phyloP scores from a whole-genome alignment of 2,329 filamentous ascomycete species.

The Penicillium sp. region DNA sequence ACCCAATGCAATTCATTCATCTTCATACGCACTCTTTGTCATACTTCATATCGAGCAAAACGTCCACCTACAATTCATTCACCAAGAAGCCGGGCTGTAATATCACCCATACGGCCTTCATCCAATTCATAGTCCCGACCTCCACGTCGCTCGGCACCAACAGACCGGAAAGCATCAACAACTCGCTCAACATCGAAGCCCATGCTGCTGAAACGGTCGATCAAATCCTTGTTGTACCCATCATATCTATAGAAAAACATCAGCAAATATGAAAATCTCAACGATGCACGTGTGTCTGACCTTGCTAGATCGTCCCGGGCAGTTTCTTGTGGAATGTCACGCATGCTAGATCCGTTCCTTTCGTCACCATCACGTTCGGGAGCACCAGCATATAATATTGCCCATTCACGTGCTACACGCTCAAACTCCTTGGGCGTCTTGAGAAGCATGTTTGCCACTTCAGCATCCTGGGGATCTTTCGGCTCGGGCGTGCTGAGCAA shows the following conservation, averaged over 20 bases:
- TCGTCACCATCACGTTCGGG: constrained; percentile 56
- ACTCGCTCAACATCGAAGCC: constrained; percentile 86
- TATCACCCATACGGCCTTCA: constrained; percentile 83
- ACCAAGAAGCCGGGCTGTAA: constrained; percentile 78
- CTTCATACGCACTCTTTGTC: background rate
- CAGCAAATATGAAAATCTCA: constrained; percentile 24
- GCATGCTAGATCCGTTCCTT: constrained; percentile 51
- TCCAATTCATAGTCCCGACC: constrained; percentile 83
- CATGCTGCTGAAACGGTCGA: constrained; percentile 84
- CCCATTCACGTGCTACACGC: constrained; percentile 83
- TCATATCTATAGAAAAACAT: constrained; percentile 59
- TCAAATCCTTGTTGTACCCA: constrained; percentile 79
- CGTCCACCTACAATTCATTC: constrained; percentile 46
- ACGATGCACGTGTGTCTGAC: constrained; percentile 36
- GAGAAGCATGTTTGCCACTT: constrained; percentile 87
- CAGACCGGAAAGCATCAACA: constrained; percentile 74
- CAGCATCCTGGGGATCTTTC: constrained; percentile 93
- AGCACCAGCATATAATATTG: constrained; percentile 75
- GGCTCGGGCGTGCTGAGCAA: constrained; percentile 91
- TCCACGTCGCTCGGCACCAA: constrained; percentile 73
- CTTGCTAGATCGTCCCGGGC: constrained; percentile 54
- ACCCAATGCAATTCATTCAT: constrained; percentile 2
- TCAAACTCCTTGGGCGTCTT: constrained; percentile 74
- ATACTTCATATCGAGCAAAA: background rate
- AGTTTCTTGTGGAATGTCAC: constrained; percentile 56